phyloP scores from a whole-genome alignment of 164 flowering plant species.

The Houttuynia cordata region DNA sequence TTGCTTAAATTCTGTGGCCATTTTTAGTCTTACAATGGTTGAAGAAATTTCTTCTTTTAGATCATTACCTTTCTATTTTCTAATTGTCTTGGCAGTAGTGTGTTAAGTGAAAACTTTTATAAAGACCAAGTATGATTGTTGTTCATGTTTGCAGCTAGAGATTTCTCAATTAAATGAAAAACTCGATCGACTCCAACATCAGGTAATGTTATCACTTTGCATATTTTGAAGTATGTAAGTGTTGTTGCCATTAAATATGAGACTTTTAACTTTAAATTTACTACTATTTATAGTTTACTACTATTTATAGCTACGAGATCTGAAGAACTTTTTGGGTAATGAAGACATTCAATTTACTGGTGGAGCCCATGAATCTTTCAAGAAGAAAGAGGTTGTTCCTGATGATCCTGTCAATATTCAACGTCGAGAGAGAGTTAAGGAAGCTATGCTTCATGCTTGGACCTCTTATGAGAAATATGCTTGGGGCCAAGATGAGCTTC shows the following conservation, averaged over 20 bases:
- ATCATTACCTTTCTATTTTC: not conserved
- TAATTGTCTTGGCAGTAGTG: not conserved
- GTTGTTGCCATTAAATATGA: not conserved
- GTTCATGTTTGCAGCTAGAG: constrained; percentile 32
- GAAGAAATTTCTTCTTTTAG: not conserved
- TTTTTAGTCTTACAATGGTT: too few species aligned
- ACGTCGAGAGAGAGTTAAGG: constrained; percentile 82
- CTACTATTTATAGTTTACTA: constrained; percentile 22
- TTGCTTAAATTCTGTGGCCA: too few species aligned
- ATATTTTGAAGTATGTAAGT: not conserved
- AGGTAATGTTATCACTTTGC: constrained; percentile 21
- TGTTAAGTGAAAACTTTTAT: not conserved
- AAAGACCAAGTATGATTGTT: not conserved
- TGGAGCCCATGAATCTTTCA: constrained; percentile 4
- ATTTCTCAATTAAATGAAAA: constrained; percentile 38
- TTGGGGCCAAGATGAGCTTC: constrained; percentile 99
- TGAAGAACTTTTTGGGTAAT: constrained; percentile 21
- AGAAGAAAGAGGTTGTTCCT: constrained; percentile 14
- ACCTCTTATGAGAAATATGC: constrained; percentile 89
- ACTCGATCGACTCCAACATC: constrained; percentile 25
- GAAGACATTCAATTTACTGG: constrained; percentile 6
- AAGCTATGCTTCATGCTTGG: constrained; percentile 99
- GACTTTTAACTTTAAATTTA: not conserved
- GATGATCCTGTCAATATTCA: constrained; percentile 58
- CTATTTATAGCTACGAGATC: constrained; percentile 41